Evolutionary conservation across 2,329 filamentous ascomycete species (phyloP), one percentile per base, ranked within the genome.

Genomic region (Nothomitra cinnamomea): DNA sequence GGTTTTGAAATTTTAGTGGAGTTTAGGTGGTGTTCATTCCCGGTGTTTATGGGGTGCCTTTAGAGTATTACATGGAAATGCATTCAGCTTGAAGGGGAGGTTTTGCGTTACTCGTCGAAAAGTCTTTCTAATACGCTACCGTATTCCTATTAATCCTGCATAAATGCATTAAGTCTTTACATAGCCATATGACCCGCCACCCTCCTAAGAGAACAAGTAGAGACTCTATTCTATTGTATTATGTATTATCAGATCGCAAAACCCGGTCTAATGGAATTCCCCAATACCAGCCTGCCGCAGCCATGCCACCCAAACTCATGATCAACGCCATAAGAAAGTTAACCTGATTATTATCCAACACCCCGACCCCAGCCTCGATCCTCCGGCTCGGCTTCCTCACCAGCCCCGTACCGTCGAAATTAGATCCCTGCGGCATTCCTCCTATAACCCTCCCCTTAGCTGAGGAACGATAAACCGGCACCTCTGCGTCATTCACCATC

Each of bases 331-430:
- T 96, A 54, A 90, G 66, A 55, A 95, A 79, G 66, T 98, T 98
- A 61, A 98, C 88, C 53, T 86, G 85, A 66, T 98, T 98, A 67
- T 98, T 98, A 67, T 94, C 88, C 55, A 98, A 71, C 57, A 94
- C 65, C 64, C 95, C 77, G 69, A 73, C 51, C 64, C 80, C 87
- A 59, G 72, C 83, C 67, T 85, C 79, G 5, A 82, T 67, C 3
- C 80, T 70, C 17, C 83, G 72, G 52, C 80, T 82, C 32, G 53
- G 47, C 10, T 35, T 35, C 6, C 24, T 24, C 22, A 19, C 45
- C 10, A 28, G 45, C 12, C 45, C 25, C 21, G 25, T 32, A 5
- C 19, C 5, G 5, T 15, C 7, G 13, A 28, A 24, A n/a, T 25
- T 28, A 6, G 28, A 25, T 13, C 25, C 41, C 5, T 7, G 41